Evolutionary conservation across 768 basidiomycete species (phyloP).

Genomic region (Kwoniella dejecticola): DNA sequence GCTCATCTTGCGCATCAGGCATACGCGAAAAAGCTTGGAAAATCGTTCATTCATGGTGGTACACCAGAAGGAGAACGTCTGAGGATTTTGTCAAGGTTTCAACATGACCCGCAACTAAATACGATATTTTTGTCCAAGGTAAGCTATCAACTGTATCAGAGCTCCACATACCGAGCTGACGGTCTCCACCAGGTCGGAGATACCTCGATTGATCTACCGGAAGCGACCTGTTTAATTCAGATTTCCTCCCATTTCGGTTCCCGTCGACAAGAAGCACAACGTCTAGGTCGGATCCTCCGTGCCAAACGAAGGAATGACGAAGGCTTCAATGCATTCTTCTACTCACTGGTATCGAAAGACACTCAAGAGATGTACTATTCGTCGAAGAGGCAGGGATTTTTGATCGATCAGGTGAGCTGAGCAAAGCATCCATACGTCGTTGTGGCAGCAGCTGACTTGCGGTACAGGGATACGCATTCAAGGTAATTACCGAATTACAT

Average conservation of each 20-base stretch:
- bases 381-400: slow-evolving; percentile 96
- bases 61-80: slow-evolving; percentile 94
- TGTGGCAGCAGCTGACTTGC: slow-evolving; percentile 1
- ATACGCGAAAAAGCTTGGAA: slow-evolving; percentile 89
- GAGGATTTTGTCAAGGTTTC: slow-evolving; percentile 91
- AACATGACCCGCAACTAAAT: slow-evolving; percentile 91
- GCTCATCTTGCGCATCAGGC: slow-evolving; percentile 43
- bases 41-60: slow-evolving; percentile 93
- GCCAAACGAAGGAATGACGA: slow-evolving; percentile 98
- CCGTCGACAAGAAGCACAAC: slow-evolving; percentile 94
- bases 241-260: slow-evolving; percentile 99
- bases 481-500: slow-evolving; percentile 96
- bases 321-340: slow-evolving; percentile 99
- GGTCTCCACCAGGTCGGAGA: slow-evolving; percentile 17
- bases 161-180: neutral
- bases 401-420: slow-evolving; percentile 76
- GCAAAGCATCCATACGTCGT: no score
- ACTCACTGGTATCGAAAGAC: slow-evolving; percentile 97
- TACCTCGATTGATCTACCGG: slow-evolving; percentile 60
- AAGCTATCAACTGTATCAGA: slow-evolving; percentile 36
- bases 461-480: slow-evolving; percentile 84
- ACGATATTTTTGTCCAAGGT: slow-evolving; percentile 99
- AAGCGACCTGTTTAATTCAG: slow-evolving; percentile 98
- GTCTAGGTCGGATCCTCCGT: slow-evolving; percentile 93
- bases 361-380: slow-evolving; percentile 99